Base-by-base conservation (phyloP, 495 filamentous ascomycete species). In the Hypomontagnella monticulosa region DNA sequence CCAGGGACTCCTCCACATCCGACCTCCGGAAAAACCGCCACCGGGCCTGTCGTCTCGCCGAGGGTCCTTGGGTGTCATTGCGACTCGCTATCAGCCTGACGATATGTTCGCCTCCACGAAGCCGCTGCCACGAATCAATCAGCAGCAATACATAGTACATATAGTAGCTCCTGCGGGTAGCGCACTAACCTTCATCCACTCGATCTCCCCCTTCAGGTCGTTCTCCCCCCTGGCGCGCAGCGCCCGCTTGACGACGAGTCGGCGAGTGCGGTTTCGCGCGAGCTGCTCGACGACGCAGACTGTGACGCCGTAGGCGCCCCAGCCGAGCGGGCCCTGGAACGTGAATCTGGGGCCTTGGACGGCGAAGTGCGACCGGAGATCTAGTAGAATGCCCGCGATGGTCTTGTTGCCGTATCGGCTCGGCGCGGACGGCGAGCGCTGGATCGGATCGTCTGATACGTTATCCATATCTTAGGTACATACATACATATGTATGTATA, bases 101-200 rank as follows among this genome's bases (percentile, higher is more conserved):
- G 6, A 62, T 53, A 33, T 62, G 58, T 10, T 62, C 58, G 11
- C 49, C 41, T 48, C 58, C 58, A 15, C 58, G 58, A 48, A 62
- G 58, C 5, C 32, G 53, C 58, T 62, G 32, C 1, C 33, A 38
- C 19, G 27, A 1, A 41, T 38, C 33, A 9, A 20, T 62, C n/a
- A 54, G 33, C 18, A 40, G 41, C 19, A 12, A 12, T 7, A 32
- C 9, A 14, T 10, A n/a, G n/a, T n/a, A n/a, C n/a, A n/a, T n/a
- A n/a, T n/a, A n/a, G n/a, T n/a, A 37, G 12, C 11, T 16, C 0
- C 9, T 4, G 4, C n/a, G 30, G 12, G 10, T 1, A 1, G 8
- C 15, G 19, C n/a, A 48, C 58, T 41, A 20, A 54, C 58, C 41
- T 40, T 32, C 20, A 62, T 4, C 49, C 49, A 62, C 4, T 33